These are phyloP conservation scores for Trichoderma simmonsii DNA, from an alignment of 2,329 filamentous ascomycete genomes.

Conservation along the genomic window DNA sequence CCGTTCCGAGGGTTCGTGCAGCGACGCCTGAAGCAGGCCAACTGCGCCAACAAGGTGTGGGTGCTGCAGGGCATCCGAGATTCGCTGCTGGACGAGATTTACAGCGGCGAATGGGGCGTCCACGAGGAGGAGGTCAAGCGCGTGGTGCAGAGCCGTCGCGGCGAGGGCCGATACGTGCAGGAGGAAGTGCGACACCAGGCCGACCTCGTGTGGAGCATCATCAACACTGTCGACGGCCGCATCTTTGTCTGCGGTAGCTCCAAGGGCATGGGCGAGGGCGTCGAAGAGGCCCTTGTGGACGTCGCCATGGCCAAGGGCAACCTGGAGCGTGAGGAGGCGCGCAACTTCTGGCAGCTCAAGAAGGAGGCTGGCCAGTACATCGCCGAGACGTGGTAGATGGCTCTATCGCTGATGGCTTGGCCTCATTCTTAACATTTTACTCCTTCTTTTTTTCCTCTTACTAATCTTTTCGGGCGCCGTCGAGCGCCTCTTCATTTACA, in stretches of 20 bases:
- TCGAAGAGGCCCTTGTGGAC: constrained; percentile 81
- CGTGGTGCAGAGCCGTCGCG: constrained; percentile 71
- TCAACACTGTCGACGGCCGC: constrained; percentile 92
- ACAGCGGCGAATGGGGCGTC: constrained; percentile 93
- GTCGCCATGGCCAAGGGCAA: constrained; percentile 93
- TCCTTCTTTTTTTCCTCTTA: neutral
- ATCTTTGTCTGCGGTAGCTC: constrained; percentile 95
- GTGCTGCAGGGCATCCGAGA: constrained; percentile 93
- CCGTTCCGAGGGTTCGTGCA: constrained; percentile 98
- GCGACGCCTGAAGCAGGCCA: constrained; percentile 86
- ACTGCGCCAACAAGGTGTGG: constrained; percentile 98
- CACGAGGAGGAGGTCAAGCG: constrained; percentile 84
- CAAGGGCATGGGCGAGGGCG: constrained; percentile 96
- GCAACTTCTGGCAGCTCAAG: constrained; percentile 87
- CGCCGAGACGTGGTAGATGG: constrained; percentile 66
- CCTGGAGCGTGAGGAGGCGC: constrained; percentile 75
- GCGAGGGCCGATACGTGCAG: constrained; percentile 88
- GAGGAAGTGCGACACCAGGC: constrained; percentile 90
- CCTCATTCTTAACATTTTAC: neutral
- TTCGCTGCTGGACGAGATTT: constrained; percentile 90
- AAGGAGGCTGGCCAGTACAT: constrained; percentile 93
- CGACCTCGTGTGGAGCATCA: constrained; percentile 97
- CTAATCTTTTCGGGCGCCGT: neutral
- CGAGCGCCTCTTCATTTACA: neutral
- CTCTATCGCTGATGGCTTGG: neutral